A percentile compares a stretch with the other conserved stretches of the same genome.
Conservation (phyloP, 352 stramenopile genomes). For the Globisporangium alternatum region DNA sequence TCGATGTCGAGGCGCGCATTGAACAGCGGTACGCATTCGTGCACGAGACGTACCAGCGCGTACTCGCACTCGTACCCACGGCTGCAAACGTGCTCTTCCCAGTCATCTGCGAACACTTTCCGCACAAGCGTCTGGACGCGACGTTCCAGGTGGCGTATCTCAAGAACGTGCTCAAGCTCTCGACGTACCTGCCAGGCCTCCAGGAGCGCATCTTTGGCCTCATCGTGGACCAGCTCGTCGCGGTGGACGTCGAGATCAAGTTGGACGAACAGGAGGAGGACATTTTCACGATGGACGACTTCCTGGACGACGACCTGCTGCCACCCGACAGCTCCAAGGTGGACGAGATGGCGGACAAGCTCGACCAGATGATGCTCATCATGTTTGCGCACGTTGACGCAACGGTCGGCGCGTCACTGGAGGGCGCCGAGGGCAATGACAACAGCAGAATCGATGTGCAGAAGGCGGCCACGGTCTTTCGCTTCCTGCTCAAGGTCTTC, state of each 20-base stretch:
- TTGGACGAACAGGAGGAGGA: slow-evolving; percentile 85
- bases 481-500: slow-evolving; percentile 81
- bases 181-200: slow-evolving; percentile 59
- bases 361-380: slow-evolving; percentile 87
- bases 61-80: slow-evolving; percentile 73
- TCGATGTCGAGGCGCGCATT: slow-evolving; percentile 53
- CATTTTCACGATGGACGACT: slow-evolving; percentile 80
- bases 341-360: slow-evolving; percentile 85
- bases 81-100: slow-evolving; percentile 75
- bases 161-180: slow-evolving; percentile 66
- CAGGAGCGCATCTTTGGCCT: slow-evolving; percentile 82
- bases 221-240: slow-evolving; percentile 82
- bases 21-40: slow-evolving; percentile 56
- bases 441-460: slow-evolving; percentile 20
- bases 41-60: slow-evolving; percentile 56
- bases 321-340: slow-evolving; percentile 44
- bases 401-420: slow-evolving; percentile 11
- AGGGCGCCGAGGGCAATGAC: slow-evolving; percentile 6
- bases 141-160: slow-evolving; percentile 68
- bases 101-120: slow-evolving; percentile 73
- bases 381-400: slow-evolving; percentile 86
- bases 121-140: slow-evolving; percentile 78
- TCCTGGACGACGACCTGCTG: slow-evolving; percentile 75
- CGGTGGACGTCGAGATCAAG: slow-evolving; percentile 89
- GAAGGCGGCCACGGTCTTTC: slow-evolving; percentile 64